A percentile compares a stretch with the other conserved stretches of the same genome.
Conservation (phyloP, 768 basidiomycete species). For the Butyriboletus loyo region DNA sequence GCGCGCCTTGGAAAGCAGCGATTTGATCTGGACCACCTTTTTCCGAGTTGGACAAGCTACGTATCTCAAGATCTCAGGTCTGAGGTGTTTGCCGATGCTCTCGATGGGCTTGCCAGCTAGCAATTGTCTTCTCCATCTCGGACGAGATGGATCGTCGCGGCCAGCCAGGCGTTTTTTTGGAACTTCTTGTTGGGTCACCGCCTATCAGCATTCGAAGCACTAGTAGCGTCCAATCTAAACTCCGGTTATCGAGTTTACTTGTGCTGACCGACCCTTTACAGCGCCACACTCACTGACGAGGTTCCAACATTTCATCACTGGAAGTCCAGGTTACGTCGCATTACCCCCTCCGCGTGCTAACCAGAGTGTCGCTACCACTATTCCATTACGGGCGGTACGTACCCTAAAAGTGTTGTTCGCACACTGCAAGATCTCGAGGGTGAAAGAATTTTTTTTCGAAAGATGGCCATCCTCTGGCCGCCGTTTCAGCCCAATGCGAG, state of each 20-base stretch:
- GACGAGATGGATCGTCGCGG: too few species aligned
- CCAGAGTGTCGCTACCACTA: background rate
- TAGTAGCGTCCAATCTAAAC: too few species aligned
- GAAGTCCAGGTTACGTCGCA: background rate
- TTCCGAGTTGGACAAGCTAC: background rate
- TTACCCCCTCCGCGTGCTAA: background rate
- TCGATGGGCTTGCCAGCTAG: background rate
- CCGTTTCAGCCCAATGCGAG: conserved; percentile 12
- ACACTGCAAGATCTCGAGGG: background rate
- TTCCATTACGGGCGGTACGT: conserved; percentile 2
- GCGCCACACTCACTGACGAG: background rate
- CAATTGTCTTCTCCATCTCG: too few species aligned
- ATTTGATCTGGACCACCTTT: background rate
- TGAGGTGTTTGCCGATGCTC: too few species aligned
- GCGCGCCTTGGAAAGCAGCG: too few species aligned
- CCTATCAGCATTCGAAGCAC: too few species aligned
- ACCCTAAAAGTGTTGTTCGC: background rate
- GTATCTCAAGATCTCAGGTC: too few species aligned
- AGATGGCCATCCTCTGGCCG: conserved; percentile 15
- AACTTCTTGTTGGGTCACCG: too few species aligned
- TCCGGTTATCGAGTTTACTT: too few species aligned
- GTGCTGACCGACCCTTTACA: background rate
- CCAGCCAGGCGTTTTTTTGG: too few species aligned
- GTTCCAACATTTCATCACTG: background rate
- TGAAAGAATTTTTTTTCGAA: conserved; percentile 30